Evolutionary conservation across 2,329 filamentous ascomycete genomes (phyloP).

Genomic region (Trichoderma afroharzianum): DNA sequence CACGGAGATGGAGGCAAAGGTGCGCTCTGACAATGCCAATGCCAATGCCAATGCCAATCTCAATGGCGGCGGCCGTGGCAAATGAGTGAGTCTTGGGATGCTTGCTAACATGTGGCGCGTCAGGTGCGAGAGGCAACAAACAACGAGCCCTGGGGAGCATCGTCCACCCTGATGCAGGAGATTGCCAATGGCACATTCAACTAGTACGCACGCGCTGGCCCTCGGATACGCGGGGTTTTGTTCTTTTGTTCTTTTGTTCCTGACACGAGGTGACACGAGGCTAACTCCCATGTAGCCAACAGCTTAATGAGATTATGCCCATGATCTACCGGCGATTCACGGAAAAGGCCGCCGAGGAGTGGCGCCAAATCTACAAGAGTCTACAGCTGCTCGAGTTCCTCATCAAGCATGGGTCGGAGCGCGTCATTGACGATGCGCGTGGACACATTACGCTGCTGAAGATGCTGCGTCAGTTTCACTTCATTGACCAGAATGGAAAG

Average conservation of each 20-base stretch:
- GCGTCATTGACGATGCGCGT: conserved; percentile 94
- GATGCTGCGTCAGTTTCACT: conserved; percentile 98
- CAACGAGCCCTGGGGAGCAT: conserved; percentile 95
- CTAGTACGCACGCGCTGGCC: conserved; percentile 63
- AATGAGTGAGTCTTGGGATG: not conserved
- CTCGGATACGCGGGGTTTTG: not conserved
- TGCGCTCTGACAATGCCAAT: conserved; percentile 27
- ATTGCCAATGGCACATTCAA: conserved; percentile 97
- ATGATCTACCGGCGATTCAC: conserved; percentile 99
- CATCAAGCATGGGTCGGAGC: conserved; percentile 95
- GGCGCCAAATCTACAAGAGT: conserved; percentile 98
- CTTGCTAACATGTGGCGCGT: conserved; percentile 2
- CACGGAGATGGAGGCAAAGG: conserved; percentile 83
- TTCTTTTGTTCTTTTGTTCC: not conserved
- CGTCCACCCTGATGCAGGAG: conserved; percentile 87
- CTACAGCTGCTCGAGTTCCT: conserved; percentile 95
- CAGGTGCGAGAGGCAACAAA: conserved; percentile 97
- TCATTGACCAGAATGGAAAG: conserved; percentile 92
- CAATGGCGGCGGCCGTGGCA: not conserved
- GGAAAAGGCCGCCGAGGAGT: conserved; percentile 96
- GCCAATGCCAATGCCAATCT: not conserved
- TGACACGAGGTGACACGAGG: not conserved
- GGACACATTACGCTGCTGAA: conserved; percentile 93
- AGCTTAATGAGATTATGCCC: conserved; percentile 98
- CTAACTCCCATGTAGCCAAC: conserved; percentile 42